Evolutionary conservation across 805 yeast species (phyloP).

Genomic region (Monosporozyma solicola): DNA sequence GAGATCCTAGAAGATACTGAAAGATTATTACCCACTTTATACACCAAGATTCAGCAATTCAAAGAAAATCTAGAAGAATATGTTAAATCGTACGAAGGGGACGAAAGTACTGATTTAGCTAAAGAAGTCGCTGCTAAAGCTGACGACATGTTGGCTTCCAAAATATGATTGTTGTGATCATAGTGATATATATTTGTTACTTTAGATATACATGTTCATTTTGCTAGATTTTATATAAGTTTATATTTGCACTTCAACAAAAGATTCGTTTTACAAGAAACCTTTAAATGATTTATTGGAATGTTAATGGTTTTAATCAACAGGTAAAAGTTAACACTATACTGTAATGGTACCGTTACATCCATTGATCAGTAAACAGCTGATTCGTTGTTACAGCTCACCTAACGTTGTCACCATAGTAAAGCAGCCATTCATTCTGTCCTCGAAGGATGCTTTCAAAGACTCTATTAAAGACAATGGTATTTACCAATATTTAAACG

Average conservation of each 20-base stretch:
- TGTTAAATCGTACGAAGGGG: conserved; percentile 31
- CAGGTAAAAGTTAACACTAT: not conserved
- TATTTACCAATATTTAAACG: conserved; percentile 2
- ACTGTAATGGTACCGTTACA: not conserved
- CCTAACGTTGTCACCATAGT: not conserved
- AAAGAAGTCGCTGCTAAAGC: conserved; percentile 21
- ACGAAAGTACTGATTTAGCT: conserved; percentile 27
- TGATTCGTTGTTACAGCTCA: not conserved
- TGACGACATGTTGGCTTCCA: conserved; percentile 14
- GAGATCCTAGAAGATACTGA: conserved; percentile 49
- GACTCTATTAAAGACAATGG: conserved; percentile 7
- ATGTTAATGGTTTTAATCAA: not conserved
- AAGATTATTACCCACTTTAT: conserved; percentile 42
- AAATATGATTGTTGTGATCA: not conserved
- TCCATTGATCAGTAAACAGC: not conserved
- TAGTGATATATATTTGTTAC: not conserved
- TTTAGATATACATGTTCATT: not conserved
- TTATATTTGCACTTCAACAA: not conserved
- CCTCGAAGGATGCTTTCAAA: conserved; percentile 5
- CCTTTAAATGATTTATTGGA: not conserved
- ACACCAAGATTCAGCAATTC: conserved; percentile 35
- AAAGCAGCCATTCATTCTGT: not conserved
- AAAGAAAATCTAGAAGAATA: conserved; percentile 33
- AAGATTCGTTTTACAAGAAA: not conserved
- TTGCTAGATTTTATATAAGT: not conserved